Evolutionary conservation across 768 basidiomycete genomes (phyloP).

Genomic region (Lactarius quietus): DNA sequence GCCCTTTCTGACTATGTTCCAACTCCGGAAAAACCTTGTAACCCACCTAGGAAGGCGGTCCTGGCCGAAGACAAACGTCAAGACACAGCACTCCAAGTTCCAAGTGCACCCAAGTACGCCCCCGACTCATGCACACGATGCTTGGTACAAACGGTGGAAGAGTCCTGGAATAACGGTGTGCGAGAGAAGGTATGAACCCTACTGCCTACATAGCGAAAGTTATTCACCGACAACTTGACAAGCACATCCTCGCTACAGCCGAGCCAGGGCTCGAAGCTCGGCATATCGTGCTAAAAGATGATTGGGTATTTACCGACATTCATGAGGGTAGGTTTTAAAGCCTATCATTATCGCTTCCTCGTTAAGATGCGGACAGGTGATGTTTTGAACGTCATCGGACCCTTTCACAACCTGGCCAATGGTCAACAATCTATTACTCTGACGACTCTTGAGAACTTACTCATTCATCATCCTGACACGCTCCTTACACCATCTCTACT

Average conservation of each 20-base stretch:
- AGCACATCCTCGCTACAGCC: constrained; percentile 53
- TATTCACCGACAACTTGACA: not conserved
- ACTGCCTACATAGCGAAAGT: not conserved
- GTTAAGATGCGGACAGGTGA: constrained; percentile 53
- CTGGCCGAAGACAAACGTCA: not conserved
- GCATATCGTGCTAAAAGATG: constrained; percentile 63
- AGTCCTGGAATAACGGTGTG: constrained; percentile 5
- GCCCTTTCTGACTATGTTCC: constrained; percentile 27
- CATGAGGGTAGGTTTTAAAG: constrained; percentile 45
- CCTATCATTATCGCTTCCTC: not conserved
- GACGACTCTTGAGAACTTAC: constrained; percentile 57
- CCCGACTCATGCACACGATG: constrained; percentile 23
- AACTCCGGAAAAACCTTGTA: constrained; percentile 21
- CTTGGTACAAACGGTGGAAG: constrained; percentile 7
- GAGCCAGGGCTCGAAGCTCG: constrained; percentile 39
- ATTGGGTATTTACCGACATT: constrained; percentile 70
- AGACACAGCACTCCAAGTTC: not conserved
- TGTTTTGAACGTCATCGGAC: constrained; percentile 71
- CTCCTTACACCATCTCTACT: constrained; percentile 89
- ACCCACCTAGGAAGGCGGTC: constrained; percentile 1
- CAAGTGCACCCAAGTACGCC: constrained; percentile 7
- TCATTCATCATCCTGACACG: constrained; percentile 90
- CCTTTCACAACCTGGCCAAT: constrained; percentile 31
- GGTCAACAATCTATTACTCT: constrained; percentile 45
- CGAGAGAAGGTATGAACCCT: constrained; percentile 20